phyloP scores from a whole-genome alignment of 306 rosid species.

The Pueraria montana region DNA sequence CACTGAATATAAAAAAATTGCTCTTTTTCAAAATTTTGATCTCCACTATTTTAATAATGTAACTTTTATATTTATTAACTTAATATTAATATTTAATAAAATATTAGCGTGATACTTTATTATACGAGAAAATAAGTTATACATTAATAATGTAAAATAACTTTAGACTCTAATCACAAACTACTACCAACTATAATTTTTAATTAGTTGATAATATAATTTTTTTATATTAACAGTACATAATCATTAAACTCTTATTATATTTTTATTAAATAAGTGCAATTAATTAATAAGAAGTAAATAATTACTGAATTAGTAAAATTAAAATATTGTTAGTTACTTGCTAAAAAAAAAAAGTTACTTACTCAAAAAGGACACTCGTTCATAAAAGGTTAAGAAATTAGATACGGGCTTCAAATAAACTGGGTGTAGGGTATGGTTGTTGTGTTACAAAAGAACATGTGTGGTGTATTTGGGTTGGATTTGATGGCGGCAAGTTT shows the following conservation, averaged over 20 bases:
- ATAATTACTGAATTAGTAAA: not conserved
- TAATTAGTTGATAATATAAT: too few species aligned
- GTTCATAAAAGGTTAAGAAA: not conserved
- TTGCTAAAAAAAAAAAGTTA: too few species aligned
- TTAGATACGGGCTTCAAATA: not conserved
- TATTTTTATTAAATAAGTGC: too few species aligned
- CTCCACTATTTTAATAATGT: not conserved
- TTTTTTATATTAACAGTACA: too few species aligned
- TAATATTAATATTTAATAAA: not conserved
- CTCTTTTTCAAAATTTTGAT: too few species aligned
- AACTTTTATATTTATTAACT: not conserved
- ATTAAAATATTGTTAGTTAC: not conserved
- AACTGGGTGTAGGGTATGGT: not conserved
- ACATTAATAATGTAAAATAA: too few species aligned
- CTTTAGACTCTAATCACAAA: too few species aligned
- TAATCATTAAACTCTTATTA: too few species aligned
- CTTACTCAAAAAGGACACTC: not conserved
- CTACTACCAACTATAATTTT: too few species aligned
- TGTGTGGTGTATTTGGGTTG: not conserved
- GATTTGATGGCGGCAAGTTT: slow-evolving; percentile 48
- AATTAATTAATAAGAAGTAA: not conserved
- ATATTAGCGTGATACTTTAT: not conserved
- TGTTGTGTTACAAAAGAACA: not conserved
- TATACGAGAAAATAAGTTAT: too few species aligned
- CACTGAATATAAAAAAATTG: too few species aligned